phyloP scores from a whole-genome alignment of 495 filamentous ascomycete species.

The Aspergillus olivimuriae region DNA sequence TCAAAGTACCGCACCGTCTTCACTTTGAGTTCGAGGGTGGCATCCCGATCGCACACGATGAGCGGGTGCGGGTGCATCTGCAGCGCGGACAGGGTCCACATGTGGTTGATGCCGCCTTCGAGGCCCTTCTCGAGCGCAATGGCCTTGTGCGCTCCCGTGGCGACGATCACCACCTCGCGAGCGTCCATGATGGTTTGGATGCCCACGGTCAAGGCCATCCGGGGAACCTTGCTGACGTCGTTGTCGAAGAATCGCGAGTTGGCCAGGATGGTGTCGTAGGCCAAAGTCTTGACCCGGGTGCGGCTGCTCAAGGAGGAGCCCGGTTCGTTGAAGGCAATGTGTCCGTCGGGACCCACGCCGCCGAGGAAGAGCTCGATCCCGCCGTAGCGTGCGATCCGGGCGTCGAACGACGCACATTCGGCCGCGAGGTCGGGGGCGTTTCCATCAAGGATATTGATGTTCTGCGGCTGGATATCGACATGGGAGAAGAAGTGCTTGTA shows the following conservation, averaged over 20 bases:
- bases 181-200: conserved; percentile 83
- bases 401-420: conserved; percentile 74
- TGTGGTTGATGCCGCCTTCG: conserved; percentile 78
- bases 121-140: conserved; percentile 75
- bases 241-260: conserved; percentile 80
- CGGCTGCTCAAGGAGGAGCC: conserved; percentile 72
- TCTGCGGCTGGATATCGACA: conserved; percentile 70
- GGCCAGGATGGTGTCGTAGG: conserved; percentile 80
- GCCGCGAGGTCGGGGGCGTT: conserved; percentile 69
- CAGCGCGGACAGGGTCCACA: conserved; percentile 79
- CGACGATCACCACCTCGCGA: conserved; percentile 75
- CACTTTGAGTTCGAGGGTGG: conserved; percentile 74
- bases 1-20: conserved; percentile 72
- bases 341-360: conserved; percentile 79
- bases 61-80: conserved; percentile 75
- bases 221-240: conserved; percentile 66
- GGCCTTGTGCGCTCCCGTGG: conserved; percentile 74
- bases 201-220: conserved; percentile 79
- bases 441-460: conserved; percentile 82
- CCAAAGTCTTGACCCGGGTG: conserved; percentile 79
- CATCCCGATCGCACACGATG: conserved; percentile 80
- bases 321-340: conserved; percentile 88
- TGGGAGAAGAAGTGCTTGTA: conserved; percentile 87
- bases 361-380: conserved; percentile 84
- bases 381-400: conserved; percentile 64